Conservation (phyloP, 2,329 filamentous ascomycete genomes). For the Pestalotiopsis sp. region DNA sequence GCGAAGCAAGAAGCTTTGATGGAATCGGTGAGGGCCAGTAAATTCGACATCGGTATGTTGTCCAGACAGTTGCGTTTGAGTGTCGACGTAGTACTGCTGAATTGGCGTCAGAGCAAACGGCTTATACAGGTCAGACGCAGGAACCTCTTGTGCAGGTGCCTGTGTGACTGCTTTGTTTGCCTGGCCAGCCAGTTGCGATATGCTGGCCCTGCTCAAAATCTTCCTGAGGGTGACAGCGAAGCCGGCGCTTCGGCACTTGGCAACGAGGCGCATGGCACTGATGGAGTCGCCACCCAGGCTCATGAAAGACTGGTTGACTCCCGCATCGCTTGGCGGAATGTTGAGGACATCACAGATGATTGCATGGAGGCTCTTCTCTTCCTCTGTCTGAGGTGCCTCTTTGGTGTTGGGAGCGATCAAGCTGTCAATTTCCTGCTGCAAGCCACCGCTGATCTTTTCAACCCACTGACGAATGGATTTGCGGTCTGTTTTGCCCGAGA, state of each 20-base stretch:
- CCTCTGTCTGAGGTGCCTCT: constrained; percentile 9
- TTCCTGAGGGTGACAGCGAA: constrained; percentile 1
- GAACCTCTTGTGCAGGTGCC: background rate
- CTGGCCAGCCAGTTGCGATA: background rate
- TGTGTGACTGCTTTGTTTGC: background rate
- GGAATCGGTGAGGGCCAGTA: background rate
- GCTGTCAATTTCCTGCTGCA: constrained; percentile 6
- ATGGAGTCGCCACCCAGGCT: constrained; percentile 25
- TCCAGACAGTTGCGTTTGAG: background rate
- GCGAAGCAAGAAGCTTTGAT: constrained; percentile 8
- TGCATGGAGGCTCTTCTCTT: constrained; percentile 16
- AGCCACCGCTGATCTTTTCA: background rate
- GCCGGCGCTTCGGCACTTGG: constrained; percentile 6
- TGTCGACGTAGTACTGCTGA: constrained; percentile 3
- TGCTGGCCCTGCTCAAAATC: constrained; percentile 5
- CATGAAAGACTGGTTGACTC: constrained; percentile 17
- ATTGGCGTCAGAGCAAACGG: constrained; percentile 8
- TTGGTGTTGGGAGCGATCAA: constrained; percentile 8
- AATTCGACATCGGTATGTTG: background rate
- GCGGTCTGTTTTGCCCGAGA: constrained; percentile 8
- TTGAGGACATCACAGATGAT: constrained; percentile 11
- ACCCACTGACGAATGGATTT: constrained; percentile 8
- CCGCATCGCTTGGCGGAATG: background rate
- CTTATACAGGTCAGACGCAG: background rate
- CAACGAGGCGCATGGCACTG: constrained; percentile 22